A percentile compares a stretch with the other conserved stretches of the same genome.
Evolutionary conservation across 2,329 filamentous ascomycete species (phyloP).

Genomic region (Ophiostoma tasmaniense): DNA sequence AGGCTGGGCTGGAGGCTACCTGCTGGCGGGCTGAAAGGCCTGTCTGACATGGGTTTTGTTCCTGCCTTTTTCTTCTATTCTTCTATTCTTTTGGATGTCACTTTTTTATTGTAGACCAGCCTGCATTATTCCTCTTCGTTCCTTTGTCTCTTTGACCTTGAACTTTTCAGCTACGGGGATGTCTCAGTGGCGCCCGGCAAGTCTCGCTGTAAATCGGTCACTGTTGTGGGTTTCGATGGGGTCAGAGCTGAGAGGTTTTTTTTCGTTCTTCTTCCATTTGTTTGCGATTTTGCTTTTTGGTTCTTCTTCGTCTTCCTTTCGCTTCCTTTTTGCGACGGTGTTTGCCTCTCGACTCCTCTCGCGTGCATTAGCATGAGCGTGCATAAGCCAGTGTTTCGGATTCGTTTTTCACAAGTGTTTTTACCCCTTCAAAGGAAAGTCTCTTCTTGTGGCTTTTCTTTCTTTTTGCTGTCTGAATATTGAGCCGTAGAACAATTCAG

Average conservation of each 20-base stretch:
- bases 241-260: background rate
- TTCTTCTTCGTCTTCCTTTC: background rate
- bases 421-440: background rate
- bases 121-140: background rate
- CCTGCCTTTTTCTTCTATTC: background rate
- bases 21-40: background rate
- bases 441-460: background rate
- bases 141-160: background rate
- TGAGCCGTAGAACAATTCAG: background rate
- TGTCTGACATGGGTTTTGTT: background rate
- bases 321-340: background rate
- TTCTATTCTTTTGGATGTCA: background rate
- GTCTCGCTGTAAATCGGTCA: background rate
- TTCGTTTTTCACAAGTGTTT: background rate
- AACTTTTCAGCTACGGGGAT: background rate
- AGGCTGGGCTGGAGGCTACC: background rate
- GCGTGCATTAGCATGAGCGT: background rate
- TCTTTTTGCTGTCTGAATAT: background rate
- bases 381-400: slow-evolving; percentile 1
- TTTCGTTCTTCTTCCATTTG: background rate
- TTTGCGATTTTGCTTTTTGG: background rate
- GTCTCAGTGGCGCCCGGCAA: background rate
- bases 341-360: background rate
- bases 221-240: background rate
- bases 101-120: background rate